Percentiles rank a stretch among this genome's conserved stretches.
These are phyloP conservation scores for Physaria fendleri DNA, from an alignment of 345 rosid species.

Conservation along the genomic window DNA sequence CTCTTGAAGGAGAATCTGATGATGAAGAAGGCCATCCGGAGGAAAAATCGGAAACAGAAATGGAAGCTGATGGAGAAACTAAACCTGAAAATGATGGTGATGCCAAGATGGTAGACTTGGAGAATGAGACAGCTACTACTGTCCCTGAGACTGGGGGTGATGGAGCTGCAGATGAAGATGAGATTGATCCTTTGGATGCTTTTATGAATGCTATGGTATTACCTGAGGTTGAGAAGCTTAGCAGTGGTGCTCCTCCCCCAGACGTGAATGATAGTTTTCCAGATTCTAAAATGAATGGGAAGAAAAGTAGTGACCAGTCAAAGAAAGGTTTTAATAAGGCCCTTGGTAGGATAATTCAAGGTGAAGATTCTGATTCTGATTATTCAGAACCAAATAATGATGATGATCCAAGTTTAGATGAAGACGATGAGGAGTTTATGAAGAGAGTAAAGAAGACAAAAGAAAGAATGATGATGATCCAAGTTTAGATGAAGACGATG, in stretches of 20 bases:
- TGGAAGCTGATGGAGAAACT: slow-evolving; percentile 52
- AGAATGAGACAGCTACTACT: slow-evolving; percentile 28
- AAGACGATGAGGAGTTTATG: no score
- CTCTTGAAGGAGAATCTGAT: slow-evolving; percentile 92
- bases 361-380: slow-evolving; percentile 94
- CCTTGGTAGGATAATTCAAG: slow-evolving; percentile 86
- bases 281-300: slow-evolving; percentile 31
- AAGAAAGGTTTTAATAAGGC: slow-evolving; percentile 60
- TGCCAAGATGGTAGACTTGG: slow-evolving; percentile 45
- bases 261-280: slow-evolving; percentile 24
- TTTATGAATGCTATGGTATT: slow-evolving; percentile 88
- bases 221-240: slow-evolving; percentile 87
- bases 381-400: slow-evolving; percentile 55
- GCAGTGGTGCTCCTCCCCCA: slow-evolving; percentile 33
- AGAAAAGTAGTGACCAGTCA: slow-evolving; percentile 36
- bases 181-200: slow-evolving; percentile 95
- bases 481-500: slow-evolving; percentile 82
- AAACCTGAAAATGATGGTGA: slow-evolving; percentile 40
- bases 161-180: slow-evolving; percentile 50
- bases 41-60: slow-evolving; percentile 38
- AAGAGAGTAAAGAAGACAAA: no score
- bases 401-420: no score
- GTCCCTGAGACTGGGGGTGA: slow-evolving; percentile 34
- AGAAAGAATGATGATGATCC: no score
- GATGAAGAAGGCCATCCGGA: slow-evolving; percentile 60